Evolutionary conservation across 441 rosid species (phyloP), one percentile per base, ranked within the genome.

Genomic region (Macaranga tanarius): DNA sequence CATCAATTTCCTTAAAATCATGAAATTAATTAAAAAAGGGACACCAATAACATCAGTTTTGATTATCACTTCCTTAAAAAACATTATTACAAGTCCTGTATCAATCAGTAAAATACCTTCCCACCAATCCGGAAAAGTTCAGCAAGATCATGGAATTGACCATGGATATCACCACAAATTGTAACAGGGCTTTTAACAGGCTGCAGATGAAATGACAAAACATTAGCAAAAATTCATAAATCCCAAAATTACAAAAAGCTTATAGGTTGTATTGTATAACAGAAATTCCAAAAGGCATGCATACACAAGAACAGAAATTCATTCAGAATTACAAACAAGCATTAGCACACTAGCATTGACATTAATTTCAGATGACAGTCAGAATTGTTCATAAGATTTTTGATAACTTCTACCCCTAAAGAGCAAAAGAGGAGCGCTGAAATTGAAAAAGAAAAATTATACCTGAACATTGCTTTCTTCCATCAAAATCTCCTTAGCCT

Each of bases 41-140:
- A 34, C 2, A 11, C 4, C 4, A 7, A 61, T 26, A 52, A 26
- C 51, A 71, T 34, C 45, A 48, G n/a, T 7, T 61, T 59, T 45
- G 17, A 69, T 50, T 20, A 17, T 2, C 28, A 28, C 38, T 63
- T 63, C 12, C 61, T 54, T 58, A 9, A 10, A 13, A 60, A 56
- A 31, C 19, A 58, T 10, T 19, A 50, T 15, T 13, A 50, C 4
- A 60, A 17, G 25, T 16, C 71, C 67, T 45, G 17, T 48, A 25
- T 42, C 23, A 54, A 45, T 57, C 42, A 64, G 58, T 51, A 73
- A 72, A 42, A 54, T 86, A 93, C 98, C 95, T 87, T 89, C 77
- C 98, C 97, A 4, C 98, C 95, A 71, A 93, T 93, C 65, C 92
- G 94, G 79, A 93, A 93, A 79, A 93, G 97, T 84, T 93, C 98